phyloP scores from a whole-genome alignment of 495 filamentous ascomycete species.

The Physcia stellaris region DNA sequence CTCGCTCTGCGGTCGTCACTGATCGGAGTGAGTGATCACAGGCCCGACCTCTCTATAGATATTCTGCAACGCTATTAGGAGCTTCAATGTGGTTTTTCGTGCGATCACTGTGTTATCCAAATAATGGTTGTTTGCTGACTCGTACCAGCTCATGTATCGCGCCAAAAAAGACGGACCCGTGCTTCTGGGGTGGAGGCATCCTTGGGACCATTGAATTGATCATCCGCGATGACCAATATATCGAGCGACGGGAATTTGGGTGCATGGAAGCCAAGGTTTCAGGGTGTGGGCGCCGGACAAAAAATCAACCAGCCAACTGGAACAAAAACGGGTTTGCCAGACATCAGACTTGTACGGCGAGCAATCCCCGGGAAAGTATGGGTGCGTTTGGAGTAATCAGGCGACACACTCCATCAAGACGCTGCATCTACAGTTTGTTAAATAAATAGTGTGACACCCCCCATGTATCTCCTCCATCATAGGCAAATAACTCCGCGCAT shows the following conservation, averaged over 20 bases:
- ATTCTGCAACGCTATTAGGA: slow-evolving; percentile 70
- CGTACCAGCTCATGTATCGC: slow-evolving; percentile 74
- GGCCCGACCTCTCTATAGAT: slow-evolving; percentile 64
- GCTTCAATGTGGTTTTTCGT: slow-evolving; percentile 99
- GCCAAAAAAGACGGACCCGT: slow-evolving; percentile 87
- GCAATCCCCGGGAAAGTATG: too few species aligned
- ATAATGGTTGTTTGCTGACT: slow-evolving; percentile 12
- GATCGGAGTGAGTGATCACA: neutral
- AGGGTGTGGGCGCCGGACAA: too few species aligned
- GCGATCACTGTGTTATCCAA: slow-evolving; percentile 19
- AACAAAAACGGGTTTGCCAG: too few species aligned
- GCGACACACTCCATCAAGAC: neutral
- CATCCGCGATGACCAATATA: neutral
- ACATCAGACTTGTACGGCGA: too few species aligned
- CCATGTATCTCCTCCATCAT: slow-evolving; percentile 46
- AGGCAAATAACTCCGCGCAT: slow-evolving; percentile 51
- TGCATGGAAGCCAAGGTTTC: too few species aligned
- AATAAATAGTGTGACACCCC: slow-evolving; percentile 51
- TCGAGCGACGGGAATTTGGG: neutral
- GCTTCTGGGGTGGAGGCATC: slow-evolving; percentile 88
- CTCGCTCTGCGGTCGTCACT: neutral
- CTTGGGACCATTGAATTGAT: slow-evolving; percentile 81
- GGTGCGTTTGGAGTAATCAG: too few species aligned
- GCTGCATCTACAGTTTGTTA: slow-evolving; percentile 29
- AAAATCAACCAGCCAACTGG: too few species aligned